Conservation (phyloP, 2,329 filamentous ascomycete species). For the Trichoderma sp. region DNA sequence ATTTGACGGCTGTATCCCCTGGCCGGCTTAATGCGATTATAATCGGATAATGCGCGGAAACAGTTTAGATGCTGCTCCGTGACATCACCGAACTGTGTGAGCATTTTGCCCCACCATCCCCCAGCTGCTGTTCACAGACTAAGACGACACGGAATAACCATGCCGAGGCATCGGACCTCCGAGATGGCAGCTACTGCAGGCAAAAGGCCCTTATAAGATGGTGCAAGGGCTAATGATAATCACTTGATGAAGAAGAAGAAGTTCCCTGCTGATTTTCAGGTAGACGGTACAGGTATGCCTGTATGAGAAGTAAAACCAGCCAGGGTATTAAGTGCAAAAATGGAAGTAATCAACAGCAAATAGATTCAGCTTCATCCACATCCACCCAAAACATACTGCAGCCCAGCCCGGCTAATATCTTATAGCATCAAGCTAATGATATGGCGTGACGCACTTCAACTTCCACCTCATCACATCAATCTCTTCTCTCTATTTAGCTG, state of each 20-base stretch:
- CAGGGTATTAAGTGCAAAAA: not conserved
- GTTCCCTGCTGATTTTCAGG: not conserved
- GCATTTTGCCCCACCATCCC: not conserved
- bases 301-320: not conserved
- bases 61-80: not conserved
- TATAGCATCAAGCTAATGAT: not conserved
- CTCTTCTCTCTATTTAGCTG: not conserved
- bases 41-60: slow-evolving; percentile 1
- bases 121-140: not conserved
- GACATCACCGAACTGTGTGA: slow-evolving; percentile 13
- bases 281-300: not conserved
- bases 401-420: not conserved
- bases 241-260: not conserved
- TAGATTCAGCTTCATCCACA: not conserved
- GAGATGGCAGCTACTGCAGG: not conserved
- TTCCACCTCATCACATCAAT: not conserved
- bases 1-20: not conserved
- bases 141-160: not conserved
- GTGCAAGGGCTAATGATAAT: not conserved
- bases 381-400: too few species aligned
- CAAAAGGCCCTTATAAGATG: not conserved
- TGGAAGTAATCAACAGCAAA: not conserved
- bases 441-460: not conserved
- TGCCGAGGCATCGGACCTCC: not conserved
- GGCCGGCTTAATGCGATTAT: not conserved